A percentile compares a stretch with the other conserved stretches of the same genome.
phyloP scores from a whole-genome alignment of 2,329 filamentous ascomycete species.

The Pseudogymnoascus sp. region DNA sequence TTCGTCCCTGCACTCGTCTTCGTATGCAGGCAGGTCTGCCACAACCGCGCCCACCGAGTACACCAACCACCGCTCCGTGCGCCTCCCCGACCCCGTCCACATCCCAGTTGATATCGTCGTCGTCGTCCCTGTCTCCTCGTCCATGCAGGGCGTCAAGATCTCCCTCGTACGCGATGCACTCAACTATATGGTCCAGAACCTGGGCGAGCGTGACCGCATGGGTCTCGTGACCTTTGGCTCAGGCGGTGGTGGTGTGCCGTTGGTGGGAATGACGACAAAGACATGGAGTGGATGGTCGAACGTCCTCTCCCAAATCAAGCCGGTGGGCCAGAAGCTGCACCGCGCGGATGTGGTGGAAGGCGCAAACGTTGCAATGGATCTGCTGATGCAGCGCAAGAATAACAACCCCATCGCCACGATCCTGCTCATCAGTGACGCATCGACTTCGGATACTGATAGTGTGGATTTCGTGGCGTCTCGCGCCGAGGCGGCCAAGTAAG shows the following conservation, averaged over 20 bases:
- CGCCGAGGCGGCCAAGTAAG: constrained; percentile 91
- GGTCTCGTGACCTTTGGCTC: constrained; percentile 95
- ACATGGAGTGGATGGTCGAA: constrained; percentile 87
- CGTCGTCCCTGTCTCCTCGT: constrained; percentile 93
- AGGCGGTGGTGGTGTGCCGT: constrained; percentile 80
- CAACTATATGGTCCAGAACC: constrained; percentile 79
- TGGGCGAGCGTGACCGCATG: constrained; percentile 93
- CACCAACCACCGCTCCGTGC: constrained; percentile 49
- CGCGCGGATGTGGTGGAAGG: constrained; percentile 95
- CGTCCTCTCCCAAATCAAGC: constrained; percentile 77
- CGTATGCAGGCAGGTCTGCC: constrained; percentile 70
- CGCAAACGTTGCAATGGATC: constrained; percentile 95
- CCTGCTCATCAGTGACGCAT: constrained; percentile 93
- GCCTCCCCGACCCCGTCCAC: constrained; percentile 48
- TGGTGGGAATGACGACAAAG: constrained; percentile 98
- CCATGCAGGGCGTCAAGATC: constrained; percentile 99
- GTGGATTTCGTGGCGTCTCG: constrained; percentile 96
- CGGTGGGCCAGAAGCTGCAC: constrained; percentile 92
- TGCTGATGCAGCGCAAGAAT: constrained; percentile 95
- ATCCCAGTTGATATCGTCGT: constrained; percentile 93
- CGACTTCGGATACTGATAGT: constrained; percentile 86
- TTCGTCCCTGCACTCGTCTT: constrained; percentile 73
- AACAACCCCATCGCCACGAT: constrained; percentile 94
- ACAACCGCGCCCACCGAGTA: constrained; percentile 91
- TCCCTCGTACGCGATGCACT: constrained; percentile 86